These are phyloP conservation scores for Trametes punicea DNA, from an alignment of 768 basidiomycete species.

Conservation along the genomic window DNA sequence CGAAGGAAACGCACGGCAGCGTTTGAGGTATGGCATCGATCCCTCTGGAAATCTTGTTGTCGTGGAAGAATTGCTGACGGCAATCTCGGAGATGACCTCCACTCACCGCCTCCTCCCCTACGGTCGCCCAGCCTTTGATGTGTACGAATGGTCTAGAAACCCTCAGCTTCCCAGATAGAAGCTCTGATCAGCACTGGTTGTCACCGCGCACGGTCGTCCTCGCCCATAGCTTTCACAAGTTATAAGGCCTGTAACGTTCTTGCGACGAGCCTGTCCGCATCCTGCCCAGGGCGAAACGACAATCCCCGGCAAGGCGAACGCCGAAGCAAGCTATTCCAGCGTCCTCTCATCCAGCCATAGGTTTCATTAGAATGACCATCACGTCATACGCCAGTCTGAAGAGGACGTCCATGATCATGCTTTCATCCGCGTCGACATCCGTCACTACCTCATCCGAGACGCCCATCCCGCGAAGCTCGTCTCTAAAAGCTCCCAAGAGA, in stretches of 20 bases:
- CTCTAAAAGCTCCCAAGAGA: constrained; percentile 12
- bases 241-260: not conserved
- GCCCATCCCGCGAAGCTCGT: constrained; percentile 1
- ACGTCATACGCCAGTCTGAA: constrained; percentile 14
- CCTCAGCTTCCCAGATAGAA: not conserved
- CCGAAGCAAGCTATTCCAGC: not conserved
- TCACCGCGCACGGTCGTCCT: not conserved
- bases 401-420: constrained; percentile 15
- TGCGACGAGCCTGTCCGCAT: not conserved
- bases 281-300: not conserved
- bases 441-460: not conserved
- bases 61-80: too few species aligned
- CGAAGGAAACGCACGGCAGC: not conserved
- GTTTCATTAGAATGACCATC: constrained; percentile 1
- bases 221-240: not conserved
- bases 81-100: not conserved
- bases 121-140: not conserved
- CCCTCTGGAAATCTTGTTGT: too few species aligned
- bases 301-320: not conserved
- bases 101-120: not conserved
- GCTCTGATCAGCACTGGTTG: constrained; percentile 3
- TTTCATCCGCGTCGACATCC: not conserved
- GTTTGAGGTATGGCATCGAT: too few species aligned
- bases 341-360: not conserved
- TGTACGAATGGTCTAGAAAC: not conserved